Evolutionary conservation across 2,329 filamentous ascomycete genomes (phyloP), one percentile per base, ranked within the genome.

Genomic region (Aspergillus niger): DNA sequence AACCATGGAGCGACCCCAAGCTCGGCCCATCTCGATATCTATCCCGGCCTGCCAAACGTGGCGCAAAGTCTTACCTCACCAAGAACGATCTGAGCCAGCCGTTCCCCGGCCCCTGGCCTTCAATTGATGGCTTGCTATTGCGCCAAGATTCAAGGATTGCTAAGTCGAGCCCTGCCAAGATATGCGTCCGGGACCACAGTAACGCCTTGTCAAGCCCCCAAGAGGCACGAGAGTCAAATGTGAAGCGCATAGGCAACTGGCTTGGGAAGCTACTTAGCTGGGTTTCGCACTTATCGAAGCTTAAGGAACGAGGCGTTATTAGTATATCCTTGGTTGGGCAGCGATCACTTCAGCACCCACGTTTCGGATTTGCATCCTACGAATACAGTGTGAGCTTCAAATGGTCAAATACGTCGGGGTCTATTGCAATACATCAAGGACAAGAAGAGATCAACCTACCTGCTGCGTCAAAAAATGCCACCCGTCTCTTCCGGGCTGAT

Each of bases 81-180:
- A 26, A 64, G 13, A 60, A 62, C 10, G 58, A 63, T n/a, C 39
- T 56, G 11, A 53, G 56, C 32, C 47, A 54, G 48, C 60, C 64
- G 36, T 67, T 63, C 39, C 65, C 63, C n/a, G 55, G 54, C 11
- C 58, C 58, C 8, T 61, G 62, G 22, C 63, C 65, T 15, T 62
- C 62, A 8, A 55, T 63, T 22, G 58, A 63, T n/a, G 64, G 57
- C 3, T 49, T 64, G 20, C 63, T 61, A 22, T 50, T 67, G 22
- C 60, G 55, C 22, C 57, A 55, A 6, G 30, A 38, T 26, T 17
- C n/a, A 6, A 44, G 3, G 24, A 17, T 24, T 20, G 7, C 5
- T 20, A 43, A 17, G 36, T 15, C 8, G 3, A 20, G 13, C 13
- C 3, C n/a, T 47, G 26, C 26, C 53, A 36, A 20, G 22, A 32